These are phyloP conservation scores for Syzygium oleosum DNA, from an alignment of 345 rosid genomes.

Conservation along the genomic window DNA sequence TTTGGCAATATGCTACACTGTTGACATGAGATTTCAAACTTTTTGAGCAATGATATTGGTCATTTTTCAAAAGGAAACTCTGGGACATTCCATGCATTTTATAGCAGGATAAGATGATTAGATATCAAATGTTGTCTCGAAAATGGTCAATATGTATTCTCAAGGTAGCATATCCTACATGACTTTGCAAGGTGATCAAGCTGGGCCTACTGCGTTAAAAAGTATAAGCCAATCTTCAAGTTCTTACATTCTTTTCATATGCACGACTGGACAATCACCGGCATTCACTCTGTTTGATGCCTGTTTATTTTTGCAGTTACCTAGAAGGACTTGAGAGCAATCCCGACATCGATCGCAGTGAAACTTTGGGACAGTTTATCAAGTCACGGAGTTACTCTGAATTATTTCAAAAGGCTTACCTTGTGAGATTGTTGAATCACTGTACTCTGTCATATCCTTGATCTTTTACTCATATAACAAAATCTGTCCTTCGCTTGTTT, in stretches of 20 bases:
- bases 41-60: neutral
- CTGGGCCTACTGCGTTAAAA: neutral
- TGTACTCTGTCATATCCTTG: neutral
- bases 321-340: slow-evolving; percentile 58
- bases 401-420: slow-evolving; percentile 74
- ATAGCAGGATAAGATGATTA: neutral
- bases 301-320: slow-evolving; percentile 25
- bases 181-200: neutral
- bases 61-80: neutral
- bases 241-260: neutral
- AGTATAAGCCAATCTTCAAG: neutral
- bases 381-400: slow-evolving; percentile 63
- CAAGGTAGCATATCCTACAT: neutral
- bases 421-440: slow-evolving; percentile 36
- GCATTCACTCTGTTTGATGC: neutral
- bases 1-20: neutral
- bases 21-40: neutral
- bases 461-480: neutral
- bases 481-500: neutral
- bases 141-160: neutral
- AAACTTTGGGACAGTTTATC: slow-evolving; percentile 68
- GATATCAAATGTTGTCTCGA: neutral
- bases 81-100: neutral
- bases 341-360: slow-evolving; percentile 46
- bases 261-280: neutral